Evolutionary conservation across 768 basidiomycete genomes (phyloP), one percentile per base, ranked within the genome.

Genomic region (Kwoniella europaea): DNA sequence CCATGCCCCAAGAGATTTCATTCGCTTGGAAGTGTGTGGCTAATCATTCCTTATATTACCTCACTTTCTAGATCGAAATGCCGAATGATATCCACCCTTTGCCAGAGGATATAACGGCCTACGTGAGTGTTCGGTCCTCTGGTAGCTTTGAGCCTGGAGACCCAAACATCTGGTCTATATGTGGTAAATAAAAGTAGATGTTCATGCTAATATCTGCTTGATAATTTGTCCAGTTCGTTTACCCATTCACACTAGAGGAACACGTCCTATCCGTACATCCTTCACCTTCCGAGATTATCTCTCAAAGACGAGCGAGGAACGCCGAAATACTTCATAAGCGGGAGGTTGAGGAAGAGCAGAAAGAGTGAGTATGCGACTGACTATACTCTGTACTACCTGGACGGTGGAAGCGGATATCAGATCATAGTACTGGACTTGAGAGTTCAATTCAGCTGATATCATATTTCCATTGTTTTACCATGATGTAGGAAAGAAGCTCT

Each of bases 11-110:
- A 24, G 24, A 24, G 24, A 24, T 24, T 24, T 24, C 24, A 24
- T 24, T 24, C 24, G 24, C 24, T 24, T 24, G 24, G 24, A 24
- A 24, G 24, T 24, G 24, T 24, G 2, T 24, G 24, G 24, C 24
- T 24, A 24, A 24, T 24, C 24, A 24, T 24, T 24, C 24, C 24
- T 24, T 24, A 24, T 24, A 24, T 24, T 24, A 24, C 24, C 24
- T 24, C 24, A 24, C 24, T 3, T 46, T n/a, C 77, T 24, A 98
- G 95, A 89, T 97, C 29, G 87, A 91, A 73, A 86, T 94, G 4
- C 93, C 96, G 4, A 91, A 88, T 58, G 94, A 98, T 78, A 93
- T 98, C 24, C 95, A 98, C 76, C 96, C 96, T 0, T 86, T 98
- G 0, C 96, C 96, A 4, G 92, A 94, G 27, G 91, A 91, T 44